These are phyloP conservation scores for Globisporangium spiculum DNA, from an alignment of 352 stramenopile species.

Conservation along the genomic window DNA sequence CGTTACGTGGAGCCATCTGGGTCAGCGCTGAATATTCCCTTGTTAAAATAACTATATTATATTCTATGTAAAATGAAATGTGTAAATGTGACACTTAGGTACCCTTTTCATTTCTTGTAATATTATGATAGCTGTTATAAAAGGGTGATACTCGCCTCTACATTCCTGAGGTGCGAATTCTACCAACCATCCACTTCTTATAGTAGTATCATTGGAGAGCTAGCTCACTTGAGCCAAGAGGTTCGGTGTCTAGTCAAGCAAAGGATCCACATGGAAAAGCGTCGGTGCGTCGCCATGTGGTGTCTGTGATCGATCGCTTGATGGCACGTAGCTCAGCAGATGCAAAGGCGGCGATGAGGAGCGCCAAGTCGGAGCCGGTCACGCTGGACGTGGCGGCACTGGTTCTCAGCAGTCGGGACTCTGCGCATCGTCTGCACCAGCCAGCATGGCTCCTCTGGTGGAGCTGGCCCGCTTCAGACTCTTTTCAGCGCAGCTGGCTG, in stretches of 20 bases:
- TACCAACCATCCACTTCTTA: neutral
- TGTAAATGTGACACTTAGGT: too few species aligned
- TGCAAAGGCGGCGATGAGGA: neutral
- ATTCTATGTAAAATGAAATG: too few species aligned
- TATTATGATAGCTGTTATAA: neutral
- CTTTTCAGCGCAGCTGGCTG: neutral
- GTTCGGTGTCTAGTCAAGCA: neutral
- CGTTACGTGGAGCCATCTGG: too few species aligned
- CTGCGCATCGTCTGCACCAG: neutral
- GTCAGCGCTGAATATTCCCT: too few species aligned
- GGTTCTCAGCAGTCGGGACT: neutral
- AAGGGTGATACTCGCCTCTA: neutral
- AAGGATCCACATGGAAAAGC: too few species aligned
- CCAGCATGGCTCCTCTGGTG: too few species aligned
- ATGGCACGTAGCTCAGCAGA: neutral
- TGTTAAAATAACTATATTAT: too few species aligned
- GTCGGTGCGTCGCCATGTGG: neutral
- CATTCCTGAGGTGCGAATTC: neutral
- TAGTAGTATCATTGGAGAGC: neutral
- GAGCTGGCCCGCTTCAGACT: neutral
- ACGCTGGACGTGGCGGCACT: neutral
- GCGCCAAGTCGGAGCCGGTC: constrained; percentile 1
- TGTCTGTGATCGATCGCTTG: neutral
- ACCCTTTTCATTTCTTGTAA: neutral
- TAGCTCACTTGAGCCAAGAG: neutral